These are phyloP conservation scores for Cylindrotheca fusiformis DNA, from an alignment of 108 stramenopile species.

Conservation along the genomic window DNA sequence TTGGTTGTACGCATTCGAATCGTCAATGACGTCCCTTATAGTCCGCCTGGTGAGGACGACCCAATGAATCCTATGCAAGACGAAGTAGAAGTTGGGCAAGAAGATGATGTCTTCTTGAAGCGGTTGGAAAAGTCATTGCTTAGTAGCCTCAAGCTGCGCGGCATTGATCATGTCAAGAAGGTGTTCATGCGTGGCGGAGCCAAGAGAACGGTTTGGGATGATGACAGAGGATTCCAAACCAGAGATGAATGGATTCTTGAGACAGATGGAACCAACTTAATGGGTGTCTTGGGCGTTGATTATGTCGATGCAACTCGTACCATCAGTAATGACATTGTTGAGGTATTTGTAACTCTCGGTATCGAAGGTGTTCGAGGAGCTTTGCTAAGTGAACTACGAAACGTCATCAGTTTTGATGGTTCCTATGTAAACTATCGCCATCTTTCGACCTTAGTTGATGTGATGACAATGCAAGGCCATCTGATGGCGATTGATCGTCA, in stretches of 20 bases:
- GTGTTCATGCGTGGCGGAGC: slow-evolving; percentile 92
- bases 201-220: slow-evolving; percentile 84
- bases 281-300: slow-evolving; percentile 90
- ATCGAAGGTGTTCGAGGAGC: slow-evolving; percentile 96
- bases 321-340: slow-evolving; percentile 94
- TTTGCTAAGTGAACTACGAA: slow-evolving; percentile 78
- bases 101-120: slow-evolving; percentile 93
- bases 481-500: slow-evolving; percentile 98
- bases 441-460: slow-evolving; percentile 94
- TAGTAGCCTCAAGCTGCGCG: slow-evolving; percentile 83
- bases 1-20: slow-evolving; percentile 90
- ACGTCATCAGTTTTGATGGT: slow-evolving; percentile 94
- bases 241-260: slow-evolving; percentile 93
- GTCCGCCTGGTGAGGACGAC: slow-evolving; percentile 55
- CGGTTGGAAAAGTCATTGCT: slow-evolving; percentile 92
- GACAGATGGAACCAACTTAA: slow-evolving; percentile 96
- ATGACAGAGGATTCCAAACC: slow-evolving; percentile 79
- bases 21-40: slow-evolving; percentile 78
- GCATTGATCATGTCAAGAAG: slow-evolving; percentile 92
- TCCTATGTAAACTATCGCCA: slow-evolving; percentile 99
- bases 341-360: slow-evolving; percentile 93
- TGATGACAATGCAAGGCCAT: slow-evolving; percentile 98
- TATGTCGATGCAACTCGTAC: slow-evolving; percentile 93
- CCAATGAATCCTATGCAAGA: slow-evolving; percentile 64
- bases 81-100: slow-evolving; percentile 80